Evolutionary conservation across 495 filamentous ascomycete species (phyloP).

Genomic region (Aspergillus sclerotioniger): DNA sequence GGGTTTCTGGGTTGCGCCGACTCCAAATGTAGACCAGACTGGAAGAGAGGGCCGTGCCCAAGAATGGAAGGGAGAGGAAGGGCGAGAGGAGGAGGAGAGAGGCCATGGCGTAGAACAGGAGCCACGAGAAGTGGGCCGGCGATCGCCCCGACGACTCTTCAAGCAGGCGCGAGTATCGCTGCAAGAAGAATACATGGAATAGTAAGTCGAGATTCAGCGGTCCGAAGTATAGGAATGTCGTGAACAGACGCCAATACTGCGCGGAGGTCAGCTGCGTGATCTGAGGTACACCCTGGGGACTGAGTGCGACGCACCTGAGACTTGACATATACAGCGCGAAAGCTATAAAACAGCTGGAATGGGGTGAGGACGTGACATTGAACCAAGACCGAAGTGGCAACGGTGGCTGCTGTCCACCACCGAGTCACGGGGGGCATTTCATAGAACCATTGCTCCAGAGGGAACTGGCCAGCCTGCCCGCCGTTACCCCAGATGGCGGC

Average conservation of each 20-base stretch:
- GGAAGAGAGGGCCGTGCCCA: constrained; percentile 84
- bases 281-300: not conserved
- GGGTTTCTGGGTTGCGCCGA: constrained; percentile 85
- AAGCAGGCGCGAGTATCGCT: constrained; percentile 91
- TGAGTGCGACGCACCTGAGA: constrained; percentile 62
- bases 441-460: constrained; percentile 94
- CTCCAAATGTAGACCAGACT: constrained; percentile 99
- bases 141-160: constrained; percentile 90
- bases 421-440: constrained; percentile 95
- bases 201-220: constrained; percentile 90
- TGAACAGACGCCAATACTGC: constrained; percentile 92
- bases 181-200: constrained; percentile 98
- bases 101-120: constrained; percentile 78
- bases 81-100: constrained; percentile 80
- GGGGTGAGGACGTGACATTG: constrained; percentile 89
- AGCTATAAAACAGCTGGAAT: constrained; percentile 96
- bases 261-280: constrained; percentile 17
- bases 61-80: constrained; percentile 79
- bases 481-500: constrained; percentile 49
- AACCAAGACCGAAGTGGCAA: constrained; percentile 83
- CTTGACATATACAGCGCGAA: constrained; percentile 84
- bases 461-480: constrained; percentile 66
- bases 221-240: constrained; percentile 96
- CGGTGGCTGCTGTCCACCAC: constrained; percentile 93
- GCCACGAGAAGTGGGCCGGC: constrained; percentile 90